Conservation (phyloP, 225 moss, liverwort and hornwort genomes). For the Physcomitrellopsis africana region DNA sequence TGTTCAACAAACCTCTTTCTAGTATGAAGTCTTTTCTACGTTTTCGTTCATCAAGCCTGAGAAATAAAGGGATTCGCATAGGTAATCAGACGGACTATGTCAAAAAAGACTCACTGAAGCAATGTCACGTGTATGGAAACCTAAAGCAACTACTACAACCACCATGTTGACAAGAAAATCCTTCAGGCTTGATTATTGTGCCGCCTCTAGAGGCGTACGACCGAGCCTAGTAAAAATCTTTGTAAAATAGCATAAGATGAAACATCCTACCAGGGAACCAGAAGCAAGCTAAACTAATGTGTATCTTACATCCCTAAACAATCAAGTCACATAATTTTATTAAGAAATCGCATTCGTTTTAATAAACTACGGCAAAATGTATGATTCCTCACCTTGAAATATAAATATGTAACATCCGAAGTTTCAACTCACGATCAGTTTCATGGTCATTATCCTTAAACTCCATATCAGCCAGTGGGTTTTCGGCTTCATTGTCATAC, state of each 20-base stretch:
- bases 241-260: too few species aligned
- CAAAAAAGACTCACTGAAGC: background rate
- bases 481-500: conserved; percentile 91
- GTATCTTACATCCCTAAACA: conserved; percentile 1
- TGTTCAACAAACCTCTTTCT: conserved; percentile 80
- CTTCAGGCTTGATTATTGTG: conserved; percentile 10
- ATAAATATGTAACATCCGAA: conserved; percentile 89
- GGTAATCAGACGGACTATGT: background rate
- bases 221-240: background rate
- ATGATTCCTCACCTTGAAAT: conserved; percentile 65
- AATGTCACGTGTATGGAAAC: background rate
- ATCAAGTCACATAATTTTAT: background rate
- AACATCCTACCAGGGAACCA: background rate
- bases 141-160: conserved; percentile 13
- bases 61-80: conserved; percentile 15
- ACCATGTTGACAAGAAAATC: background rate
- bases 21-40: conserved; percentile 90
- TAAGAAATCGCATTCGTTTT: conserved; percentile 3
- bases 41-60: conserved; percentile 92
- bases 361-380: background rate
- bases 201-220: background rate
- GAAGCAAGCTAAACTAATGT: conserved; percentile 15
- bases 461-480: conserved; percentile 90
- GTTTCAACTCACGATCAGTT: conserved; percentile 88
- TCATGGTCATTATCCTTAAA: conserved; percentile 98